phyloP scores from a whole-genome alignment of 2,329 filamentous ascomycete genomes.

The Colletotrichum graminicola region DNA sequence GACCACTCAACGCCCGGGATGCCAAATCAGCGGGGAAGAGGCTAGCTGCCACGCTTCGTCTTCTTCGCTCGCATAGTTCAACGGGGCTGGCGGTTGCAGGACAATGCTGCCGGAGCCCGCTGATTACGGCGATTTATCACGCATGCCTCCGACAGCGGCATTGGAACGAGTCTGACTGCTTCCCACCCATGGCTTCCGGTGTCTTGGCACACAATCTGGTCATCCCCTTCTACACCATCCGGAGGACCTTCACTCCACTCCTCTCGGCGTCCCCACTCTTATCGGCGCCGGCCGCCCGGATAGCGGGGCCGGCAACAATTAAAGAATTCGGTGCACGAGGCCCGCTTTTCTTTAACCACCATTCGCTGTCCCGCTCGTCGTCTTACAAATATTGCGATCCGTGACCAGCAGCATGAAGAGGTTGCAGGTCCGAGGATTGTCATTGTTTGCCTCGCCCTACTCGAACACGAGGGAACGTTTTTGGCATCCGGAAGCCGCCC shows the following conservation, averaged over 20 bases:
- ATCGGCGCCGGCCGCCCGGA: background rate
- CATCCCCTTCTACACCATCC: constrained; percentile 1
- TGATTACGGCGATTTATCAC: constrained; percentile 1
- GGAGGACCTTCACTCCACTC: constrained; percentile 4
- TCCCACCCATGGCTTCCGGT: background rate
- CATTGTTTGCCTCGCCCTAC: no score
- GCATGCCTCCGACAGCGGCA: background rate
- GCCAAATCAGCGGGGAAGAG: background rate
- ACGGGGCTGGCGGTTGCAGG: constrained; percentile 22
- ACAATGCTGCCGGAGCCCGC: constrained; percentile 17
- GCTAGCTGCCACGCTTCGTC: background rate
- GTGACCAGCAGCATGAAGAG: no score
- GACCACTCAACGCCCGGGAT: background rate
- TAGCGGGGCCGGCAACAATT: background rate
- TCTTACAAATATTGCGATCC: no score
- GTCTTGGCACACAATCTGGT: constrained; percentile 1
- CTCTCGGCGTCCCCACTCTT: background rate
- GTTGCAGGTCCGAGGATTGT: no score
- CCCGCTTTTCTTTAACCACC: background rate
- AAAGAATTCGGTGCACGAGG: background rate
- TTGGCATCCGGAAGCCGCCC: no score
- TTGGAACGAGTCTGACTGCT: constrained; percentile 12
- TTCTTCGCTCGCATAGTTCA: background rate
- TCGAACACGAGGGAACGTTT: no score
- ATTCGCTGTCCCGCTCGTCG: no score